Evolutionary conservation across 257 asterid species (phyloP), one percentile per base, ranked within the genome.

Genomic region (Nicotiana paniculata): DNA sequence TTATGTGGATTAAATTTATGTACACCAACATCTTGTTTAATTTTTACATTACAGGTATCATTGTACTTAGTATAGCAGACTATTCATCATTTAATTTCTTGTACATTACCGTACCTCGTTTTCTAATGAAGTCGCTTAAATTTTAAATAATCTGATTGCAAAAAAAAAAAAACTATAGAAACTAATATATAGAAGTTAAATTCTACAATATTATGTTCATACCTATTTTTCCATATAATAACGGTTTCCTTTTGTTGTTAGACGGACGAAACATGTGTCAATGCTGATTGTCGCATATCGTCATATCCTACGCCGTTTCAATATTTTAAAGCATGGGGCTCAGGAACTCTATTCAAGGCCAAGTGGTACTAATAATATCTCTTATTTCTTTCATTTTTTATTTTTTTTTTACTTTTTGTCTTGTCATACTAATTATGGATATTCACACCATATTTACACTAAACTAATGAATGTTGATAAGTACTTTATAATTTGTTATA

Each of bases 221-320:
- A 64, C 9, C 46, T 15, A 13, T 62, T 24, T 4, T 30, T 32
- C 3, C 11, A 30, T 13, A 9, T 30, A 30, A 4, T 64, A 30
- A 64, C 72, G 72, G 67, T 65, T 30, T 28, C 21, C 5, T 30
- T 13, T 30, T 30, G 72, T 65, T 17, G 11, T 65, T 64, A 5
- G 21, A 64, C 5, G 57, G 76, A 74, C 43, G 77, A 43, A 39
- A 82, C 84, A 82, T 37, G 81, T 82, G 81, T 39, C 84, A 39
- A 57, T 70, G 30, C 51, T 39, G 43, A 18, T 18, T 18, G 37
- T 5, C n/a, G 37, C 39, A 67, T 77, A 69, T 57, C 43, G 43
- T 37, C 43, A 37, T 37, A 1, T 76, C 48, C 3, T 55, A 69
- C 74, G 9, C 65, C 65, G 65, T 82, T 59, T 57, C 7, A 26